Base-by-base conservation (phyloP, 495 filamentous ascomycete species). In the Penicillium canariense region DNA sequence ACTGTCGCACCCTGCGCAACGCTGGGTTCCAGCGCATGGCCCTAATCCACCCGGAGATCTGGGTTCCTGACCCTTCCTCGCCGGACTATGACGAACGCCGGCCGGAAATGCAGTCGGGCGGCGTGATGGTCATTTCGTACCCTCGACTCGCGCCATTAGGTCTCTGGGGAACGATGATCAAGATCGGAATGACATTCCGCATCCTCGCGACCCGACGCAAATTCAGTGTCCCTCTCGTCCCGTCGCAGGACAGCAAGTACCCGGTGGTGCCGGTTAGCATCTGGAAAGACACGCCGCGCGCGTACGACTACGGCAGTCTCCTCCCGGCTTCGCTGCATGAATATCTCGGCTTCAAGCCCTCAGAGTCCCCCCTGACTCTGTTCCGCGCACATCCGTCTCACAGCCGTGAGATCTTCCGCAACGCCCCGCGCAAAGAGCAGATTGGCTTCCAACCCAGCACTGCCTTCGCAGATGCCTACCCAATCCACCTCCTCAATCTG, bases 381-480 rank as follows among this genome's bases (percentile, higher is more conserved):
- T 92, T 96, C 74, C 80, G 90, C 42, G 73, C 89, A 42, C 81
- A 86, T 58, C 79, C 83, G 15, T 61, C 63, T 20, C 74, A 83
- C 49, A 67, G 81, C 20, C 78, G 93, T 27, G 70, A 88, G 56
- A 88, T 96, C 14, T 83, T 83, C 61, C 81, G 89, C 65, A 87
- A 84, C 65, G 90, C 91, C 5, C 92, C 92, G 0, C 75, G 67
- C n/a, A 80, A 82, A 60, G 78, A 81, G 25, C 74, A 81, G 10
- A 68, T 89, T 0, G 89, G 89, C 2, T 92, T 89, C 63, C 88
- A 94, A 60, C 81, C 89, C 4, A 79, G 83, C 9, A 84, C 87
- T 0, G 89, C 87, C 54, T 96, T 96, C 63, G 85, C 87, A 50
- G 93, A 97, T 70, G 86, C 90, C 68, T 97, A 94, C 67, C 91